Percentiles rank a stretch among this genome's conserved stretches.
These are phyloP conservation scores for Quercus rubra DNA, from an alignment of 306 rosid species.

Conservation along the genomic window DNA sequence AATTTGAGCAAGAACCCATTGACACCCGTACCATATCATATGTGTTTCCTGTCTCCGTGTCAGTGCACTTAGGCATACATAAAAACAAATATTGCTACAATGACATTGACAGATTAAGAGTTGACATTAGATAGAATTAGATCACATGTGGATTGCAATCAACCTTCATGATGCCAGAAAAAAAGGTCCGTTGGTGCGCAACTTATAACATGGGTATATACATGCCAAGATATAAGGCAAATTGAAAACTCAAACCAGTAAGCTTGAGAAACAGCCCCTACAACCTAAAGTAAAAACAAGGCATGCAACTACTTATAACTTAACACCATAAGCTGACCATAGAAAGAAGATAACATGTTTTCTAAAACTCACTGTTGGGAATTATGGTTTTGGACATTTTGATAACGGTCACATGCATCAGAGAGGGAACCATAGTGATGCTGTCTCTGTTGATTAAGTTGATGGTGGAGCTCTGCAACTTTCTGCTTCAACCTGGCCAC, in stretches of 20 bases:
- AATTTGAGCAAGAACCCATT: no score
- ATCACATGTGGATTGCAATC: no score
- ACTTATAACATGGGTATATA: no score
- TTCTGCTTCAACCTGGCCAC: constrained; percentile 98
- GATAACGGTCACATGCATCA: constrained; percentile 83
- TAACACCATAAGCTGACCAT: constrained; percentile 8
- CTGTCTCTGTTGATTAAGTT: constrained; percentile 93
- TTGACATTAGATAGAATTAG: no score
- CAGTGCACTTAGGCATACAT: no score
- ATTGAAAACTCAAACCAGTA: neutral
- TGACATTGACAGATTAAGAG: no score
- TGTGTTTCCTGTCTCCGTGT: no score
- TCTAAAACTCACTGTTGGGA: constrained; percentile 79
- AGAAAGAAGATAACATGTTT: constrained; percentile 4
- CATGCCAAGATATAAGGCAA: no score
- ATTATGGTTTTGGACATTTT: constrained; percentile 67
- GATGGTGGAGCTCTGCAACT: constrained; percentile 98
- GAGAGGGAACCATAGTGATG: constrained; percentile 90
- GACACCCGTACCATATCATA: no score
- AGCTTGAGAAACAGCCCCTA: neutral
- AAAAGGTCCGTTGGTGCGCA: no score
- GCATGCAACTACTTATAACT: neutral
- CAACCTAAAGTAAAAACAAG: neutral
- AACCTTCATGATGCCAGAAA: no score
- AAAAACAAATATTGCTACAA: no score